These are phyloP conservation scores for Candolleomyces eurysporus DNA, from an alignment of 768 basidiomycete species.

Conservation along the genomic window DNA sequence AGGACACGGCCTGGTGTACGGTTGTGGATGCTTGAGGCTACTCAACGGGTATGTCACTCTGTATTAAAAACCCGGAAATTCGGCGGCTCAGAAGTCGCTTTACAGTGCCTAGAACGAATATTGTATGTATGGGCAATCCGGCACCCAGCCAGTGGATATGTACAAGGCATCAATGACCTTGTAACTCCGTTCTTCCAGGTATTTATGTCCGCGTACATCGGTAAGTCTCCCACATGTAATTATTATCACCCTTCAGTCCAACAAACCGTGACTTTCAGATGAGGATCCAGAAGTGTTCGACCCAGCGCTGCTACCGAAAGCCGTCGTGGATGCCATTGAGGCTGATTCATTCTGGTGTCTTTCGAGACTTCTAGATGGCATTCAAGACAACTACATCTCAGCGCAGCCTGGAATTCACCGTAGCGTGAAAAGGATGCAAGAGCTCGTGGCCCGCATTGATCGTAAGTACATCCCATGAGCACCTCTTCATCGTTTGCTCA, in stretches of 20 bases:
- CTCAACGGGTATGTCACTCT: constrained; percentile 70
- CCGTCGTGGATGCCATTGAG: constrained; percentile 81
- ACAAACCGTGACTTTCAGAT: constrained; percentile 45
- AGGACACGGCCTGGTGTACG: constrained; percentile 88
- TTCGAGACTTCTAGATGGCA: constrained; percentile 91
- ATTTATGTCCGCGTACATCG: constrained; percentile 92
- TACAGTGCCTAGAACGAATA: constrained; percentile 87
- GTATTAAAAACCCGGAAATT: background rate
- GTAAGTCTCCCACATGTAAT: constrained; percentile 37
- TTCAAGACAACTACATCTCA: constrained; percentile 97
- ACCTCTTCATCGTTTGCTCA: background rate
- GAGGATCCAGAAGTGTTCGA: constrained; percentile 90
- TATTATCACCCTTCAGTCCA: background rate
- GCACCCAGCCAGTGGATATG: constrained; percentile 97
- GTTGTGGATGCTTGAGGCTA: constrained; percentile 87
- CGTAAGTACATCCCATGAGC: constrained; percentile 40
- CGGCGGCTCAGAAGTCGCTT: constrained; percentile 6
- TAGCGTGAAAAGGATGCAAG: constrained; percentile 91
- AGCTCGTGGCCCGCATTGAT: constrained; percentile 88
- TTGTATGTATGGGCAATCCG: constrained; percentile 99
- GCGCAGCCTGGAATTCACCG: constrained; percentile 96
- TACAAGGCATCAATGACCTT: constrained; percentile 98
- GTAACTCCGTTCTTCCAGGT: constrained; percentile 98
- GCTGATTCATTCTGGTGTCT: constrained; percentile 99
- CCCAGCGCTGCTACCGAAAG: constrained; percentile 65